Evolutionary conservation across 2,329 filamentous ascomycete genomes (phyloP), one percentile per base, ranked within the genome.

Genomic region (Ophiobolus disseminans): DNA sequence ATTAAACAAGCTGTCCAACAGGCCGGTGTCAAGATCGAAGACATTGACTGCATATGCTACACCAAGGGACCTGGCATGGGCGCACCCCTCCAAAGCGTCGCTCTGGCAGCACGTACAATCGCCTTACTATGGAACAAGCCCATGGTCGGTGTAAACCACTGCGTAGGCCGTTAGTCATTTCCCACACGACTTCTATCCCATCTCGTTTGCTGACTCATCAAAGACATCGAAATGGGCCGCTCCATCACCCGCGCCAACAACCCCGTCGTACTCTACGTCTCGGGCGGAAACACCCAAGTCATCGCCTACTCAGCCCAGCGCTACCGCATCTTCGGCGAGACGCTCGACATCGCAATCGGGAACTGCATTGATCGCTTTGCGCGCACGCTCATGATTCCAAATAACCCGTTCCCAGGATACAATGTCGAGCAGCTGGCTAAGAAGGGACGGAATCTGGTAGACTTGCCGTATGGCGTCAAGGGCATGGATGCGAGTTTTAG

Each of bases 401-500:
- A 99, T 73, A 93, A 99, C 72, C 94, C 94, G 0, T 94, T 94
- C 1, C 94, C 94, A 0, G 94, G 94, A 1, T 97, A 97, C 75
- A 99, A 99, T 70, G 97, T 99, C 62, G 94, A 99, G 78, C 90
- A 96, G 75, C 79, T 97, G 40, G 94, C 94, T 60, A 87, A 88
- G 73, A 86, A 86, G 44, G 84, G 84, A 1, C 83, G 80, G 35
- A 76, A 85, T 17, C 77, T 99, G 30, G 80, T 97, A 14, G 93
- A 97, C 60, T 78, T 99, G 21, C 94, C 94, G 2, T 99, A 99
- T 69, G 86, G 92, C 2, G 94, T 99, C 56, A 99, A 99, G 75
- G 94, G 94, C 41, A 99, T 99, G 94, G 94, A 99, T 73, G 96
- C 91, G 66, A 94, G 89, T 19, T 97, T 99, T 75, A 92, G 89